A percentile compares a stretch with the other conserved stretches of the same genome.
These are phyloP conservation scores for Podila verticillata DNA, from an alignment of 192 early-diverging fungal species.

Conservation along the genomic window DNA sequence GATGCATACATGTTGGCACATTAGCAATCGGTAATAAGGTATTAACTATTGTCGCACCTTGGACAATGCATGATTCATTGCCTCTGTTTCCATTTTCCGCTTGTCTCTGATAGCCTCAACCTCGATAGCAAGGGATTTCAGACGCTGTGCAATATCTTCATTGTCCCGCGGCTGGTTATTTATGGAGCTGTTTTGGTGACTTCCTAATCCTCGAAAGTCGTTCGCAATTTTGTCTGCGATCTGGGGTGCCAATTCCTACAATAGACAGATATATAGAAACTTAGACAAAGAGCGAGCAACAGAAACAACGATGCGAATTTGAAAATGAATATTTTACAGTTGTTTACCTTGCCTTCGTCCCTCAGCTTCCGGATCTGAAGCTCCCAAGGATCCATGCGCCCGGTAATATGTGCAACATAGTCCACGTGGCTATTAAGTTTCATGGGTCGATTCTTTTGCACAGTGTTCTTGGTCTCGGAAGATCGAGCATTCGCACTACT, in stretches of 20 bases:
- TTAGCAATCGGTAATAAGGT: too few relatives aligned
- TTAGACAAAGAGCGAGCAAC: background rate
- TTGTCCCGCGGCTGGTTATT: background rate
- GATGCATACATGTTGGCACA: too few relatives aligned
- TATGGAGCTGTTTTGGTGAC: background rate
- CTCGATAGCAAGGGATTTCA: slow-evolving; percentile 18
- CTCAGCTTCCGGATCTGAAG: slow-evolving; percentile 24
- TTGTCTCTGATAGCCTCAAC: slow-evolving; percentile 27
- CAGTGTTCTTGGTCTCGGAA: background rate
- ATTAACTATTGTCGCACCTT: background rate
- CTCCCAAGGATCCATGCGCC: slow-evolving; percentile 43
- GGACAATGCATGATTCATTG: slow-evolving; percentile 18
- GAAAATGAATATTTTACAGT: background rate
- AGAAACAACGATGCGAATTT: too few relatives aligned
- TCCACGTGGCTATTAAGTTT: slow-evolving; percentile 4
- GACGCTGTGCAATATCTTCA: slow-evolving; percentile 22
- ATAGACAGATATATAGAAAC: too few relatives aligned
- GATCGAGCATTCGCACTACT: background rate
- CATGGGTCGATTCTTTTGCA: background rate
- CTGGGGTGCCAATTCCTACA: slow-evolving; percentile 8
- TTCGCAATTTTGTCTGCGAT: slow-evolving; percentile 21
- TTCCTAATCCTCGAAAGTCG: slow-evolving; percentile 8
- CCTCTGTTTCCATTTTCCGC: slow-evolving; percentile 21
- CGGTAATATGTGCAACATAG: slow-evolving; percentile 47
- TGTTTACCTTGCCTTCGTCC: slow-evolving; percentile 30